Percentiles rank a stretch among this genome's conserved stretches.
phyloP scores from a whole-genome alignment of 176 grass and related monocot genomes.

The Aegilops sharonensis region DNA sequence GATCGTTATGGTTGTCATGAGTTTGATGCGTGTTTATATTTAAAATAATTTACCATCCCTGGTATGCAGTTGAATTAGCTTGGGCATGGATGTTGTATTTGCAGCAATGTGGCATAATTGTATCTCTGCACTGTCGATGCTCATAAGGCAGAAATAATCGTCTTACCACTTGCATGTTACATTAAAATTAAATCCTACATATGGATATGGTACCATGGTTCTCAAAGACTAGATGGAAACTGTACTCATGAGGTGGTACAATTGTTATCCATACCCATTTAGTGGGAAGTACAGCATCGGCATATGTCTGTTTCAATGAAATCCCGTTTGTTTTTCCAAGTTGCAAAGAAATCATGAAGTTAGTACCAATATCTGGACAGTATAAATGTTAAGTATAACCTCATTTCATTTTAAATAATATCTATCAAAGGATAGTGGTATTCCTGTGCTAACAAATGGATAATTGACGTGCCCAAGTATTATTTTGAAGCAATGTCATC shows the following conservation, averaged over 20 bases:
- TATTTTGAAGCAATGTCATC: neutral
- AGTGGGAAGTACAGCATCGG: neutral
- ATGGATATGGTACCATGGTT: neutral
- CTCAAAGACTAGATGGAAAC: neutral
- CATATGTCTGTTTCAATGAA: neutral
- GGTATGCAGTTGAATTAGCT: neutral
- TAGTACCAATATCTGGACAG: neutral
- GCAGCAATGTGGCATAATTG: neutral
- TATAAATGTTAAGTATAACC: neutral
- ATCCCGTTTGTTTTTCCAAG: neutral
- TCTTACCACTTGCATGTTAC: neutral
- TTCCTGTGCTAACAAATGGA: neutral
- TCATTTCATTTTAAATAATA: neutral
- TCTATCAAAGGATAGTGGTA: neutral
- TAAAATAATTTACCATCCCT: neutral
- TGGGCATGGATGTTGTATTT: neutral
- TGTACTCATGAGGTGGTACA: neutral
- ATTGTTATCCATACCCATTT: neutral
- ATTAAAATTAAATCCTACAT: neutral
- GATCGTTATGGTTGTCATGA: neutral
- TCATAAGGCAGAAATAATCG: neutral
- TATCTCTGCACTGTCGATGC: neutral
- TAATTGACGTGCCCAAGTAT: neutral
- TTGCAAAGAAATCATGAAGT: neutral
- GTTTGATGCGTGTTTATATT: neutral